Percentiles rank a stretch among this genome's conserved stretches.
phyloP scores from a whole-genome alignment of 140 eudicot genomes.

The Stevia rebaudiana region DNA sequence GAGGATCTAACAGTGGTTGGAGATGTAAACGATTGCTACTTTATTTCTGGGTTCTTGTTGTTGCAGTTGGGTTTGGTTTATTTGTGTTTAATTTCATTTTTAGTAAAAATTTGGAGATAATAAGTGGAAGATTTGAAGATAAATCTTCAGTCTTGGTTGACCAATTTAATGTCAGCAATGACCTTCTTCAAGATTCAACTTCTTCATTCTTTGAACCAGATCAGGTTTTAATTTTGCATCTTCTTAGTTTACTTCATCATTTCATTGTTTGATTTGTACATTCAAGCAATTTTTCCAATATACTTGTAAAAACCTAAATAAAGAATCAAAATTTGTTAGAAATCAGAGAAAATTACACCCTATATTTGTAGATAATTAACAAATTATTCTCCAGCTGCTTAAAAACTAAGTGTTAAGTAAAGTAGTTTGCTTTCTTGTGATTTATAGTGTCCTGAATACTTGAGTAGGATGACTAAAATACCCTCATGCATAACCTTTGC shows the following conservation, averaged over 20 bases:
- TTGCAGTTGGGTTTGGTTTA: slow-evolving; percentile 40
- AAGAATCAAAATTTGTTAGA: neutral
- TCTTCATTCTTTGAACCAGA: slow-evolving; percentile 41
- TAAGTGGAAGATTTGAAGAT: slow-evolving; percentile 13
- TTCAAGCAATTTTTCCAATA: neutral
- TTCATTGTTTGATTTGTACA: slow-evolving; percentile 8
- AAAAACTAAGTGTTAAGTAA: neutral
- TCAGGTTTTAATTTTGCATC: slow-evolving; percentile 35
- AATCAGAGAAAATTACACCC: neutral
- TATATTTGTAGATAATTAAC: neutral
- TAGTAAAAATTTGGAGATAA: slow-evolving; percentile 23
- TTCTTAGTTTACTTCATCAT: slow-evolving; percentile 12
- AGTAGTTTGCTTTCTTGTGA: slow-evolving; percentile 4
- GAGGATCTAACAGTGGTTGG: slow-evolving; percentile 31
- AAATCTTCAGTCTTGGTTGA: slow-evolving; percentile 34
- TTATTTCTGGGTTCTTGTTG: slow-evolving; percentile 24
- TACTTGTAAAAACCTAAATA: neutral
- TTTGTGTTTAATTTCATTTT: slow-evolving; percentile 29
- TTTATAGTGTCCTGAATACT: neutral
- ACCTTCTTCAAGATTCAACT: slow-evolving; percentile 38
- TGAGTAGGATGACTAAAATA: slow-evolving; percentile 9
- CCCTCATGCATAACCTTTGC: neutral
- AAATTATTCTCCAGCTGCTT: neutral
- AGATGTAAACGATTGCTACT: slow-evolving; percentile 36
- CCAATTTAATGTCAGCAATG: slow-evolving; percentile 50